Evolutionary conservation across 2,329 filamentous ascomycete species (phyloP), one percentile per base, ranked within the genome.

Genomic region (Cladosporium halotolerans): DNA sequence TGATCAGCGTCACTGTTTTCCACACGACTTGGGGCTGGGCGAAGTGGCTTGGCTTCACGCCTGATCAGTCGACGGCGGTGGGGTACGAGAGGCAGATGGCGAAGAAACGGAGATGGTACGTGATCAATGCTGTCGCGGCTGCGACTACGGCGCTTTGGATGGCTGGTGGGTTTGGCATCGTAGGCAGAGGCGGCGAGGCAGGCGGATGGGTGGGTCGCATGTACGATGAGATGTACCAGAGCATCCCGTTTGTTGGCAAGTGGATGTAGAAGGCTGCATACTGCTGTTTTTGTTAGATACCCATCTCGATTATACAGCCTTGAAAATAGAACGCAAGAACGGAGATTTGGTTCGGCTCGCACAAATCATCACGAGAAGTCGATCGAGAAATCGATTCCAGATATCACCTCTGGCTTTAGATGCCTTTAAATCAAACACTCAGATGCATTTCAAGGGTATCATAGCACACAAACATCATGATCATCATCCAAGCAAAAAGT

Each of bases 1-100:
- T 96, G 45, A 74, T 96, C 6, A 74, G 73, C 13, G 71, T 85
- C 0, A 86, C 83, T 0, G 83, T 81, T 19, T 88, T 84, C 55
- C 91, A 96, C 72, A 83, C 91, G 68, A 81, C 88, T 7, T 95
- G 89, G 82, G 91, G 91, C 2, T 82, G 83, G 72, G 88, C 89
- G n/a, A 86, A 82, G 69, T 96, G 89, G 87, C 73, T 91, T 55
- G 83, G 83, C 0, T 74, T 80, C 44, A 77, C 83, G 47, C 84
- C 85, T 16, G 75, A 77, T 1, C 58, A 79, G 69, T 62, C 81
- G 68, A 73, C 73, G 62, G 67, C 70, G 62, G 66, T 76, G 66
- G 73, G 73, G 67, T 71, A 62, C 66, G 70, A 73, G 62, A 76
- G 76, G 34, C 74, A 77, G 46, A 68, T 78, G 57, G 73, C 75